These are phyloP conservation scores for Leptosphaerulina australis DNA, from an alignment of 2,329 filamentous ascomycete genomes.

Conservation along the genomic window DNA sequence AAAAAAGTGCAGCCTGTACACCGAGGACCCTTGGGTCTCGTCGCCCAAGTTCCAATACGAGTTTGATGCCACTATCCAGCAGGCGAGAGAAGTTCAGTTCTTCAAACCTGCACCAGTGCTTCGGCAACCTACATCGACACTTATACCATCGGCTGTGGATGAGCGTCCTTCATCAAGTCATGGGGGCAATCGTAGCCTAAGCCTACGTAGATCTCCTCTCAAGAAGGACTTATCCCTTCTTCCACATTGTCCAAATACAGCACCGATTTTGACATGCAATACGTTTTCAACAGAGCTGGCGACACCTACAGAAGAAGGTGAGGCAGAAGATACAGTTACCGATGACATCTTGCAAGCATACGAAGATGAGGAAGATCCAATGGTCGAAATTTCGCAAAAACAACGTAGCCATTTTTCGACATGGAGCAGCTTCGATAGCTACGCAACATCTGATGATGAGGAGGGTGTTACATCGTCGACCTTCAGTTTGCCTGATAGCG, in stretches of 20 bases:
- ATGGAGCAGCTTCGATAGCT: constrained; percentile 39
- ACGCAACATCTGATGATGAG: constrained; percentile 35
- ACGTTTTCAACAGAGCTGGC: background rate
- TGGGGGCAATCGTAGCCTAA: constrained; percentile 23
- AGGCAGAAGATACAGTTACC: constrained; percentile 3
- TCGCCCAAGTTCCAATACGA: constrained; percentile 31
- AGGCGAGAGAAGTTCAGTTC: constrained; percentile 22
- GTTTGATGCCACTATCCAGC: constrained; percentile 18
- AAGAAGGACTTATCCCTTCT: constrained; percentile 42
- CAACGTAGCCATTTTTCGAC: constrained; percentile 43
- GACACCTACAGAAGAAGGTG: constrained; percentile 9
- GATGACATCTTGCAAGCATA: constrained; percentile 22
- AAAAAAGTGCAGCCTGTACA: constrained; percentile 33
- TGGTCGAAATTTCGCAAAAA: constrained; percentile 23
- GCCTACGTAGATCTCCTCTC: constrained; percentile 24
- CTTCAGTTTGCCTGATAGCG: constrained; percentile 42
- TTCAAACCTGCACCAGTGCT: constrained; percentile 30
- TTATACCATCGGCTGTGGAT: constrained; percentile 22
- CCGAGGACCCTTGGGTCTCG: constrained; percentile 38
- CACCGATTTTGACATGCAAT: constrained; percentile 38
- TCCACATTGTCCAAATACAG: constrained; percentile 38
- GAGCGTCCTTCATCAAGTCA: constrained; percentile 42
- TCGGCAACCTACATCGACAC: constrained; percentile 22
- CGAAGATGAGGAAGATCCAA: constrained; percentile 23
- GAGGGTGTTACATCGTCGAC: constrained; percentile 36